Percentiles rank a stretch among this genome's conserved stretches.
These are phyloP conservation scores for Acer saccharum DNA, from an alignment of 345 rosid genomes.

Conservation along the genomic window DNA sequence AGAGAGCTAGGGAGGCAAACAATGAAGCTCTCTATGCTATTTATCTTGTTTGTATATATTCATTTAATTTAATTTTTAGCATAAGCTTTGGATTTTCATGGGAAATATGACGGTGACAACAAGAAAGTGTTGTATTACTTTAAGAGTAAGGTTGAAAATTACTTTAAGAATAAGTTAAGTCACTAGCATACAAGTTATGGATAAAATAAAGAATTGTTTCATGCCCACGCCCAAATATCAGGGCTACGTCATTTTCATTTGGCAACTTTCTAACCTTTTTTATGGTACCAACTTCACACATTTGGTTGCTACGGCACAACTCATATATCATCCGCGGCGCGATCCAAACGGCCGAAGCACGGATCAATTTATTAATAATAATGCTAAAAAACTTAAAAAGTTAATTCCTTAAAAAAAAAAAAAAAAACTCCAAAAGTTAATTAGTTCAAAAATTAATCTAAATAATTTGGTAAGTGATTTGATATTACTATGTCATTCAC, in stretches of 20 bases:
- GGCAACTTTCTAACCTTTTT: not conserved
- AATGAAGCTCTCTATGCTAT: not conserved
- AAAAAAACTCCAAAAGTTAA: no score
- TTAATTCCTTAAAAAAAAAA: no score
- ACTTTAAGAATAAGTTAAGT: constrained; percentile 41
- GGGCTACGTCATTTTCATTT: constrained; percentile 3
- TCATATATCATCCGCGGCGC: not conserved
- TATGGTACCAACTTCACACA: not conserved
- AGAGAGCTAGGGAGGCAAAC: constrained; percentile 2
- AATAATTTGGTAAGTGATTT: no score
- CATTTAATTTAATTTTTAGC: not conserved
- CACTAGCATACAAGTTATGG: constrained; percentile 31
- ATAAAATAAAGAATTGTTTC: constrained; percentile 11
- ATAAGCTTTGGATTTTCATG: not conserved
- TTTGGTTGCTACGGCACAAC: not conserved
- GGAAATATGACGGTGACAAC: constrained; percentile 27
- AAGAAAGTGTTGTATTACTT: constrained; percentile 32
- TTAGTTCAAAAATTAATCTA: no score
- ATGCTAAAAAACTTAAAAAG: no score
- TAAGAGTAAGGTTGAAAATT: constrained; percentile 21
- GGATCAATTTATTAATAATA: no score
- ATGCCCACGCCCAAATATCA: not conserved
- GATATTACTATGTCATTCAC: no score
- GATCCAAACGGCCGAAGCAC: not conserved
- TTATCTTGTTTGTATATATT: not conserved